Base-by-base conservation (phyloP, 495 filamentous ascomycete genomes). In the Penicillium longicatenatum region DNA sequence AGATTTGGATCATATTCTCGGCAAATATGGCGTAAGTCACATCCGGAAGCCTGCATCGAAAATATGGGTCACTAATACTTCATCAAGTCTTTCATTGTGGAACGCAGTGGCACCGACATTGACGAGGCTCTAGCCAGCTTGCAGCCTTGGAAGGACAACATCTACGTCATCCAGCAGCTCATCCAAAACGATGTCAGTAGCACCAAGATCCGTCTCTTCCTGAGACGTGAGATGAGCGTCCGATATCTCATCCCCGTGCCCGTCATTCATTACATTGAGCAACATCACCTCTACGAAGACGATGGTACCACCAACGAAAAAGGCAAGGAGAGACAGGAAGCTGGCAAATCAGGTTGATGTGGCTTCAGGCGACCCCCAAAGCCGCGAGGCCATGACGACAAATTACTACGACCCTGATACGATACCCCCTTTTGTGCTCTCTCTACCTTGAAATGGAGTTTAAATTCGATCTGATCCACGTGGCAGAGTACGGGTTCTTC, bases 131-230 rank as follows among this genome's bases (percentile, higher is more conserved):
- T 94, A 20, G 84, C 86, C 24, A 84, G 81, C 45, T 77, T 96
- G 42, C 84, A 90, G 65, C 84, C 86, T 33, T 89, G 81, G 82
- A 81, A 84, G 50, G 80, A 85, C 48, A 94, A 96, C 57, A 96
- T 97, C 55, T 85, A 89, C 67, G 86, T 94, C 47, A 92, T 96
- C 60, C 86, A 89, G 62, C 92, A 96, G 65, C 83, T 94, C 48
- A 92, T 97, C 47, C 86, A 91, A 45, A 96, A 96, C 65, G 89
- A 95, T 63, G 89, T 97, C 57, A 91, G 86, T 66, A 91, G 88
- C 45, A 96, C 92, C 30, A 94, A 93, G 72, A 92, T 96, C 52
- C 84, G 92, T 26, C 77, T 94, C 8, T 94, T 96, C 72, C 70
- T 93, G 48, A 82, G 87, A 58, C 84, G 88, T 61, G 89, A 92